A percentile compares a stretch with the other conserved stretches of the same genome.
phyloP scores from a whole-genome alignment of 306 rosid species.

The Sindora glabra region DNA sequence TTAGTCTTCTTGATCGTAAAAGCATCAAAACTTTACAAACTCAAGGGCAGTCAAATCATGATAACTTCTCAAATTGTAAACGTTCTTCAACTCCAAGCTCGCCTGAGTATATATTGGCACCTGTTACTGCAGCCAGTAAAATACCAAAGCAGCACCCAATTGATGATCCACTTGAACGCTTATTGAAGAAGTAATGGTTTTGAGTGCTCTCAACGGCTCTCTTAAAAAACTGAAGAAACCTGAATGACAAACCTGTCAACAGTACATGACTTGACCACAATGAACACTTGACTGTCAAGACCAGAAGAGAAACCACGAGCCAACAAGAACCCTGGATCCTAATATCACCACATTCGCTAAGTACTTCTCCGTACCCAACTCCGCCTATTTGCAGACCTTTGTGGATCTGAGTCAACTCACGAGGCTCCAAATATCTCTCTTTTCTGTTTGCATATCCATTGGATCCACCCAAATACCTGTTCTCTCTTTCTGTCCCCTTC shows the following conservation, averaged over 20 bases:
- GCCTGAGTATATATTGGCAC: constrained; percentile 8
- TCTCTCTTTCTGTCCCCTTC: constrained; percentile 33
- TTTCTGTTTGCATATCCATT: constrained; percentile 31
- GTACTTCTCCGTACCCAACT: constrained; percentile 21
- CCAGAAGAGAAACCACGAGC: constrained; percentile 3
- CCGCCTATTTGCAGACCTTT: constrained; percentile 38
- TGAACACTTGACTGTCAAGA: not conserved
- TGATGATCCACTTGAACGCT: constrained; percentile 2
- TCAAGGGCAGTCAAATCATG: not conserved
- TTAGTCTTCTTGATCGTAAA: not conserved
- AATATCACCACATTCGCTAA: constrained; percentile 13
- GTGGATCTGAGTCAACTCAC: constrained; percentile 30
- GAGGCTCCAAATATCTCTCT: constrained; percentile 35
- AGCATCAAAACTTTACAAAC: constrained; percentile 15
- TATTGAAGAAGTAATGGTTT: not conserved
- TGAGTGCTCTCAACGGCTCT: not conserved
- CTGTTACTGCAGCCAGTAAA: not conserved
- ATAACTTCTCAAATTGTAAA: constrained; percentile 10
- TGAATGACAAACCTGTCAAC: constrained; percentile 10
- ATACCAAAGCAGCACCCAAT: constrained; percentile 7
- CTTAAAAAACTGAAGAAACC: constrained; percentile 7
- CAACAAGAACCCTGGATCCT: constrained; percentile 11
- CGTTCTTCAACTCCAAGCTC: constrained; percentile 6
- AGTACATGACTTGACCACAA: constrained; percentile 6
- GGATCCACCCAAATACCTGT: constrained; percentile 40